A percentile compares a stretch with the other conserved stretches of the same genome.
Conservation (phyloP, 2,329 filamentous ascomycete genomes). For the Penicillium aurantiogriseum region DNA sequence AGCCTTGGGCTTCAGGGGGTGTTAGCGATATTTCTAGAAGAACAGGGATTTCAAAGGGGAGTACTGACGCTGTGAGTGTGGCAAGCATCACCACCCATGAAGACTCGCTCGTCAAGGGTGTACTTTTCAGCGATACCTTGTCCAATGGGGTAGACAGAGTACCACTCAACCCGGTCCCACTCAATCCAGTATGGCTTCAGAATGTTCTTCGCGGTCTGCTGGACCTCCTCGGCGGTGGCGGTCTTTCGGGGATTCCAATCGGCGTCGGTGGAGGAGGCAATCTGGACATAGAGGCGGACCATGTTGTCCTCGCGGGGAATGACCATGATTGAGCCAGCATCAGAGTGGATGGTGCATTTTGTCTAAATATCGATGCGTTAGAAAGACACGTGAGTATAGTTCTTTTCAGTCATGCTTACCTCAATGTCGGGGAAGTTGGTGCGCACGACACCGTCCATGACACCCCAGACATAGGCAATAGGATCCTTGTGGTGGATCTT, state of each 20-base stretch:
- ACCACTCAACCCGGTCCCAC: conserved; percentile 66
- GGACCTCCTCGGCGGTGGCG: conserved; percentile 59
- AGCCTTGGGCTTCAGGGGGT: conserved; percentile 51
- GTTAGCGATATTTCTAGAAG: background rate
- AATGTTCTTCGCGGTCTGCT: conserved; percentile 57
- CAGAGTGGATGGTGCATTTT: conserved; percentile 67
- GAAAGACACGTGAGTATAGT: background rate
- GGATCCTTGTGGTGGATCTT: conserved; percentile 63
- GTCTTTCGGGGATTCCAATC: conserved; percentile 63
- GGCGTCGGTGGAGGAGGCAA: conserved; percentile 60
- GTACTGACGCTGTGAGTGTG: conserved; percentile 54
- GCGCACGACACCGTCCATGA: conserved; percentile 64
- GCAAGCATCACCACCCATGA: conserved; percentile 65
- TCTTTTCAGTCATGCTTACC: conserved; percentile 33
- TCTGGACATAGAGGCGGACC: conserved; percentile 55
- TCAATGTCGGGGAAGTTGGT: conserved; percentile 65
- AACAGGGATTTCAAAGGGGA: background rate
- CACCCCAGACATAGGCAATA: conserved; percentile 64
- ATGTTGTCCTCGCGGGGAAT: conserved; percentile 54
- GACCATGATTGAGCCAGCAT: conserved; percentile 63
- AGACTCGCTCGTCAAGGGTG: conserved; percentile 63
- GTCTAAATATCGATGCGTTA: conserved; percentile 43
- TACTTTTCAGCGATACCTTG: conserved; percentile 65
- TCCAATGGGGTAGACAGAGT: conserved; percentile 64
- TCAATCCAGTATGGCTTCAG: conserved; percentile 59